Evolutionary conservation across 116 monocot species (phyloP), one percentile per base, ranked within the genome.

Genomic region (Zostera marina): DNA sequence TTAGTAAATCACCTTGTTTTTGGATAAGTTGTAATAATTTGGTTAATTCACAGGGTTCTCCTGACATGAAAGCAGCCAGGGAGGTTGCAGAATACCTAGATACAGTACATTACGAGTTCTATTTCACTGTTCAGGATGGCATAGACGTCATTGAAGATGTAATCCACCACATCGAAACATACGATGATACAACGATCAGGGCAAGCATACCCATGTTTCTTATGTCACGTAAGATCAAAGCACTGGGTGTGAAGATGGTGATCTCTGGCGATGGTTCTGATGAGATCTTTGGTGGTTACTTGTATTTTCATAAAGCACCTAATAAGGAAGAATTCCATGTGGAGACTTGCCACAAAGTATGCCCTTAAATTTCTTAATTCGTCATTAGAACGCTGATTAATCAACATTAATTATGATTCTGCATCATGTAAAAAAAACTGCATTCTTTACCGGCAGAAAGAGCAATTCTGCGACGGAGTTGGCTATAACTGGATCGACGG

Each of bases 401-500:
- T n/a, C n/a, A n/a, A n/a, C n/a, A n/a, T n/a, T n/a, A n/a, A n/a
- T 22, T 61, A 69, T 44, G 8, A 49, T 58, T 70, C 64, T 78
- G 22, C 79, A 93, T 87, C 79, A 88, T 57, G n/a, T n/a, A n/a
- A n/a, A n/a, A n/a, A n/a, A n/a, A n/a, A n/a, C n/a, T n/a, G n/a
- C n/a, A 84, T 93, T 43, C 93, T 93, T 26, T 93, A 84, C 46
- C 74, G 88, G 68, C 88, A 93, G 65, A 93, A 93, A 63, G 93
- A 93, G 66, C 93, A 93, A 69, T 93, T 93, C 73, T 88, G 93
- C 52, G 88, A 84, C 58, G 93, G 93, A 24, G 93, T 93, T 39
- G 88, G 88, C 21, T 93, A 88, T 44, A 88, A 77, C 56, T 88
- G 88, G 93, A 93, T 93, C 52, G 93, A 88, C 73, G 88, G 93